phyloP scores from a whole-genome alignment of 495 filamentous ascomycete genomes.

The Penicillium salamii region DNA sequence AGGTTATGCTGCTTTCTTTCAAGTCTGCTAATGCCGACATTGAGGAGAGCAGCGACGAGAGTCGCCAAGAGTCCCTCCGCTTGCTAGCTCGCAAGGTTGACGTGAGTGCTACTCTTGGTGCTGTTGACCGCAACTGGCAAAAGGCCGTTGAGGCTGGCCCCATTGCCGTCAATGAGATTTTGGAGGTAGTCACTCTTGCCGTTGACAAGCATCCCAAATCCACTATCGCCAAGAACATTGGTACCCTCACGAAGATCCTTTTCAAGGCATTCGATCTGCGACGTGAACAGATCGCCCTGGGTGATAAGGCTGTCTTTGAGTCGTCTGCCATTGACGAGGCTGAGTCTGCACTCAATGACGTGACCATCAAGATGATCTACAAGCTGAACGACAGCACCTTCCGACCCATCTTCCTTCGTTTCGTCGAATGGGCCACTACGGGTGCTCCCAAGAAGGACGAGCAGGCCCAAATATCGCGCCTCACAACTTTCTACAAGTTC shows the following conservation, averaged over 20 bases:
- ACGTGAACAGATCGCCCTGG: constrained; percentile 44
- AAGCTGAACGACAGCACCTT: constrained; percentile 96
- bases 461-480: constrained; percentile 52
- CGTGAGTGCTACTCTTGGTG: constrained; percentile 61
- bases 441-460: constrained; percentile 57
- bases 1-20: constrained; percentile 64
- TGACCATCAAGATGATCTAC: constrained; percentile 83
- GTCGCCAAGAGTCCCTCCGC: constrained; percentile 63
- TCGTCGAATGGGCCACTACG: constrained; percentile 74
- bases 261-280: constrained; percentile 71
- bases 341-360: constrained; percentile 62
- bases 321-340: constrained; percentile 55
- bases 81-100: constrained; percentile 72
- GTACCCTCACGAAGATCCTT: constrained; percentile 65
- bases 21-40: constrained; percentile 58
- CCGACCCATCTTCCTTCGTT: constrained; percentile 80
- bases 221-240: constrained; percentile 64
- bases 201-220: constrained; percentile 76
- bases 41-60: constrained; percentile 56
- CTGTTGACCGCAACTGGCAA: constrained; percentile 68
- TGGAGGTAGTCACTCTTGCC: constrained; percentile 61
- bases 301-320: constrained; percentile 37
- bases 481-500: constrained; percentile 75
- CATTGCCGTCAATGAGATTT: constrained; percentile 61
- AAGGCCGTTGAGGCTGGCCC: constrained; percentile 58